Evolutionary conservation across 2,329 filamentous ascomycete genomes (phyloP), one percentile per base, ranked within the genome.

Genomic region (Neonectria punicea): DNA sequence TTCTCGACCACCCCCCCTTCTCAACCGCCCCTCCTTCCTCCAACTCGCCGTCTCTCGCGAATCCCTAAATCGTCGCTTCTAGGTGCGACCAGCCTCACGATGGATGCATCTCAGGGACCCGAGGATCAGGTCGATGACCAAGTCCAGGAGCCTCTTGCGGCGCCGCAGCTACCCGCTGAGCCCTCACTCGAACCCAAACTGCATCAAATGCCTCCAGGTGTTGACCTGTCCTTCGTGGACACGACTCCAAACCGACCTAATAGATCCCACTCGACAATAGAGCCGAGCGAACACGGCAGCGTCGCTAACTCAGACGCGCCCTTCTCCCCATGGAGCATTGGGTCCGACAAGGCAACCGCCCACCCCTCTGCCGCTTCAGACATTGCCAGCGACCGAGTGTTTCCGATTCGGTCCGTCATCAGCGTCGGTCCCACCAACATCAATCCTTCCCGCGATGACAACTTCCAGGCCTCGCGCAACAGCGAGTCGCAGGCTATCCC

Each of bases 351-450:
- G 44, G 83, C 83, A 58, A 72, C 74, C 1, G 73, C 75, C 6
- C 66, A 76, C 43, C 74, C 66, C 22, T 80, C 77, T 2, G 69
- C 70, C 11, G 68, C 73, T 51, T 80, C 79, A n/a, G 79, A 80
- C 58, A 74, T 77, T 25, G 80, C 78, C 30, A 76, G 78, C 34
- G 85, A 94, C 73, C 86, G 91, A 59, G 91, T 95, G 5, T 95
- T 92, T 61, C 92, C 92, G n/a, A 92, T 95, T 34, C 88, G 92
- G 53, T 94, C 92, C n/a, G 90, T 93, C 47, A 84, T 95, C 25
- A 92, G 88, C 7, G 87, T 94, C 44, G 89, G 92, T 70, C 87
- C 87, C 7, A 59, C 64, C n/a, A 79, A 77, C 53, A 70, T 69
- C 55, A 77, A 79, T 80, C 84, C 74, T 66, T 72, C 78, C 5